Evolutionary conservation across 768 basidiomycete species (phyloP).

Genomic region (Amanita subjunquillea): DNA sequence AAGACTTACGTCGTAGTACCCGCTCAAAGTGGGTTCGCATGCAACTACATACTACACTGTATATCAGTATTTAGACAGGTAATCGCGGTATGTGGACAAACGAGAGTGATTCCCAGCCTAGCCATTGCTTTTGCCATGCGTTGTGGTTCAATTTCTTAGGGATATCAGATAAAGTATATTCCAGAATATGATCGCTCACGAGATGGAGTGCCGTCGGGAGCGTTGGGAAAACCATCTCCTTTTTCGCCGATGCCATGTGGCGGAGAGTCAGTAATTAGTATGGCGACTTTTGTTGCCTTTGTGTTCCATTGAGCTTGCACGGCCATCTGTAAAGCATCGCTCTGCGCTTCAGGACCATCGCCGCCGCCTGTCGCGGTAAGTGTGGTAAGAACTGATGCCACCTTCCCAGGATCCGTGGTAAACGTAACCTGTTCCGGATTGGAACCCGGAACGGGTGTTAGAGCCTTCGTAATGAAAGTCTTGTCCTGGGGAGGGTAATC

Average conservation of each 20-base stretch:
- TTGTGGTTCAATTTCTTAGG: constrained; percentile 19
- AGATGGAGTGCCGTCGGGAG: constrained; percentile 7
- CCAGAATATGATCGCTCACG: neutral
- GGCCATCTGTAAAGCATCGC: constrained; percentile 39
- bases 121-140: constrained; percentile 33
- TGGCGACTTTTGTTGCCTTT: constrained; percentile 39
- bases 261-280: constrained; percentile 49
- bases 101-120: constrained; percentile 38
- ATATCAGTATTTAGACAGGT: neutral
- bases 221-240: constrained; percentile 30
- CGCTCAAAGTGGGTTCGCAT: constrained; percentile 34
- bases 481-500: constrained; percentile 9
- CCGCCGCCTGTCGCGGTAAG: constrained; percentile 28
- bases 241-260: constrained; percentile 49
- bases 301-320: constrained; percentile 39
- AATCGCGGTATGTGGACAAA: constrained; percentile 15
- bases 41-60: constrained; percentile 40
- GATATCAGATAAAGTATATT: neutral
- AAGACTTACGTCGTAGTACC: neutral
- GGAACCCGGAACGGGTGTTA: neutral
- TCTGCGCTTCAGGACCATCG: constrained; percentile 51
- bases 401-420: neutral
- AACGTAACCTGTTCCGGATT: neutral
- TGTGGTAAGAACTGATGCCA: constrained; percentile 27
- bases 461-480: constrained; percentile 8